Conservation (phyloP, 768 basidiomycete genomes). For the Suillus ampliporus region DNA sequence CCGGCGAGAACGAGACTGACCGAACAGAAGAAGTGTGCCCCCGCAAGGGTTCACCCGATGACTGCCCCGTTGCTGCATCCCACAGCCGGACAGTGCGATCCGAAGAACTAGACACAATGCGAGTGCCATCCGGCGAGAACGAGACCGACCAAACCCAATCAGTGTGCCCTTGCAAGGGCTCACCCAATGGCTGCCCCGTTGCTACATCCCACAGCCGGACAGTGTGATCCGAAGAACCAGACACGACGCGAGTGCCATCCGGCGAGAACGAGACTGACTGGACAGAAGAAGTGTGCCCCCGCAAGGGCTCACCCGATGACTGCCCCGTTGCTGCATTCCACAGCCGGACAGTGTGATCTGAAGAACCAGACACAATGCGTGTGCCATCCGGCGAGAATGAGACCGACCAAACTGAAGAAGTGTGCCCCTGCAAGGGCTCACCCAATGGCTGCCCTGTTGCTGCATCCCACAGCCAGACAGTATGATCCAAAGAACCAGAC, state of each 20-base stretch:
- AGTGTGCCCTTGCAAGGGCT: neutral
- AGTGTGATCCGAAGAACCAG: neutral
- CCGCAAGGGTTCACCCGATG: too few relatives aligned
- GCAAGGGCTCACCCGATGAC: slow-evolving; percentile 5
- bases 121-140: neutral
- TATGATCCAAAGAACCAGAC: neutral
- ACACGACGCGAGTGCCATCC: neutral
- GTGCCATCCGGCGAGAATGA: neutral
- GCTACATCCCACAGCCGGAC: neutral
- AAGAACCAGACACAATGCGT: too few relatives aligned
- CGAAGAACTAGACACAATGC: too few relatives aligned
- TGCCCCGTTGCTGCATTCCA: slow-evolving; percentile 17
- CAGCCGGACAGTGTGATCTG: slow-evolving; percentile 12
- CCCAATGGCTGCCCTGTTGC: neutral
- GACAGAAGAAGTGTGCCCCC: too few relatives aligned
- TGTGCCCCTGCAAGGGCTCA: neutral
- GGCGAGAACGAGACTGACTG: slow-evolving; percentile 5
- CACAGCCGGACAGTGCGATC: too few relatives aligned
- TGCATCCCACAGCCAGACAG: neutral
- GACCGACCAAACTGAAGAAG: neutral
- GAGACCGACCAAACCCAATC: neutral
- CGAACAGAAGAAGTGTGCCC: too few relatives aligned
- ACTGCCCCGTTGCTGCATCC: too few relatives aligned
- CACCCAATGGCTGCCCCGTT: neutral
- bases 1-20: slow-evolving; percentile 7